Base-by-base conservation (phyloP, 306 rosid genomes). In the Arachis stenosperma region DNA sequence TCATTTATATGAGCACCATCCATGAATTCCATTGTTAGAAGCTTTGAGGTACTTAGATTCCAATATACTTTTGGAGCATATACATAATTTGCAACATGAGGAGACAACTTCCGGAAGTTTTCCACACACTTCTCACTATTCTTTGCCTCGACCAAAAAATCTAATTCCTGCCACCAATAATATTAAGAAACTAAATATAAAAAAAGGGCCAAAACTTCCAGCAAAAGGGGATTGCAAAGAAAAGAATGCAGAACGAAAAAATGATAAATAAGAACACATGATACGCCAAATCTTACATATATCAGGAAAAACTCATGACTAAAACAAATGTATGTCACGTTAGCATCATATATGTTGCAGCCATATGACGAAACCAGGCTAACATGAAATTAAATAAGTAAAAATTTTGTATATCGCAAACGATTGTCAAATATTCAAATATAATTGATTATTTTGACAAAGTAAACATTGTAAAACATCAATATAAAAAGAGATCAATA, bases 1-100 rank as follows among this genome's bases (percentile, higher is more conserved):
- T 94, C 97, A 85, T 80, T 86, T 84, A 94, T 70, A 67, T 89
- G 82, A 57, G 85, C 95, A 61, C 98, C 97, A 48, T 94, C 97
- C 55, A 94, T 91, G 78, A 74, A 94, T 84, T 94, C 98, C 98
- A 94, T 94, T 42, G 97, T 94, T 70, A 94, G 86, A 76, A 94
- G 82, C 86, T 89, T 94, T 65, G 96, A 84, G 76, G 97, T 85
- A 69, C 97, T 91, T 53, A 94, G 75, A 67, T 66, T 85, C 98
- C 97, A 94, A 83, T 82, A 78, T 48, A 94, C 97, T 81, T 80
- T 88, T 11, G 97, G 98, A 39, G 92, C 96, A 85, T 94, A 91
- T 67, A 94, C 81, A 78, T 81, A 89, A 67, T 81, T 83, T 27
- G 97, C 96, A 78, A 94, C 78, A 81, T 90, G 92, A 81, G 98